These are phyloP conservation scores for Eremochloa ophiuroides DNA, from an alignment of 176 grass and related monocot genomes.

Conservation along the genomic window DNA sequence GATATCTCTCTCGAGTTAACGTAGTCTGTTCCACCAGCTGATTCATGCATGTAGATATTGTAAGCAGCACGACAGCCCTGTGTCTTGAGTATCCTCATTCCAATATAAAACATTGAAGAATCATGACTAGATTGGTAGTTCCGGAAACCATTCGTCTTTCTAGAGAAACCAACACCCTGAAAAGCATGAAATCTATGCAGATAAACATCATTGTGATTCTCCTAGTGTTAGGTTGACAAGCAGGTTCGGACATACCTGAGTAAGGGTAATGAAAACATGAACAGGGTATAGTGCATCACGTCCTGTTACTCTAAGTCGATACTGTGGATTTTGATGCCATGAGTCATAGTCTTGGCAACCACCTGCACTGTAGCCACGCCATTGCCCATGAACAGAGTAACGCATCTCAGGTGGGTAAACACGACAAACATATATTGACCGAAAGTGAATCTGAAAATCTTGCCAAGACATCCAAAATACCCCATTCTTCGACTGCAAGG, in stretches of 20 bases:
- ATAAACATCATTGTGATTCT: conserved; percentile 18
- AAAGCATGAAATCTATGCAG: conserved; percentile 32
- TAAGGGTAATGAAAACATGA: conserved; percentile 97
- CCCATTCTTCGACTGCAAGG: conserved; percentile 84
- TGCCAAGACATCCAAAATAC: conserved; percentile 99
- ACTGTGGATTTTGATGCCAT: conserved; percentile 98
- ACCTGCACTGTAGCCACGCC: conserved; percentile 87
- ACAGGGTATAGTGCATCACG: conserved; percentile 74
- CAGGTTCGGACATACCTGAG: conserved; percentile 65
- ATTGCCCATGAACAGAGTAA: conserved; percentile 94
- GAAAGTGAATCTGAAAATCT: conserved; percentile 99
- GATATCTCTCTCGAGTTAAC: conserved; percentile 98
- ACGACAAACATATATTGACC: conserved; percentile 97
- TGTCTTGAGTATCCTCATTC: conserved; percentile 99
- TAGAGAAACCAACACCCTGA: conserved; percentile 95
- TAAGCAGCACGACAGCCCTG: conserved; percentile 84
- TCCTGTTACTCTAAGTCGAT: conserved; percentile 79
- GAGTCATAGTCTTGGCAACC: conserved; percentile 98
- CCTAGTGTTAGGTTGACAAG: background rate
- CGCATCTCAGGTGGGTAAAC: conserved; percentile 96
- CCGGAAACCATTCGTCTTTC: conserved; percentile 84
- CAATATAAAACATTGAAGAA: conserved; percentile 96
- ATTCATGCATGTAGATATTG: conserved; percentile 99
- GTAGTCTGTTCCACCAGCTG: conserved; percentile 93
- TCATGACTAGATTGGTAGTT: conserved; percentile 97